Evolutionary conservation across 768 basidiomycete species (phyloP), one percentile per base, ranked within the genome.

Genomic region (Kwoniella sp.): DNA sequence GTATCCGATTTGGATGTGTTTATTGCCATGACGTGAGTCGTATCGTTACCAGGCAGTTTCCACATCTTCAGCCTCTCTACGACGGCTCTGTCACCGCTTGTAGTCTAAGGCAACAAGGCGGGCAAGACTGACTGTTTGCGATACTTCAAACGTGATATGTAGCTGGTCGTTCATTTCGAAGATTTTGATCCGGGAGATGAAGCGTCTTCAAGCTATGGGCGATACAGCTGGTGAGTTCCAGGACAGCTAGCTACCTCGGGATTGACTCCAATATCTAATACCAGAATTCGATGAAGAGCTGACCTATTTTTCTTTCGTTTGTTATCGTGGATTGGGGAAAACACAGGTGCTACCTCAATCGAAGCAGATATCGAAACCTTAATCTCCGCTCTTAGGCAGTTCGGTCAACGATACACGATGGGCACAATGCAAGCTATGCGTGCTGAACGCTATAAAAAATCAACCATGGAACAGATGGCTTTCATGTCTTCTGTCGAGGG

Each of bases 161-260:
- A 74, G 74, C 19, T 77, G 72, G 71, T 68, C 70, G 1, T 74
- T 72, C 60, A 58, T 72, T 2, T 52, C 67, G 36, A 74, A 74
- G 48, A 72, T 72, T 8, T 58, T 77, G 46, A 74, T 77, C 40
- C 19, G 75, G n/a, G 75, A 77, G 37, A 64, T 65, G 27, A 77
- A 77, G 66, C 55, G 75, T 1, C 60, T 77, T 44, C 65, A 69
- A 26, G 27, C 67, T 1, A 47, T 66, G 2, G 74, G 70, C 13
- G 61, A 73, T 58, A n/a, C 24, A 13, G 15, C 36, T 30, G 64
- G 73, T 74, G 46, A 58, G 70, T 64, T 24, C 13, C 7, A 33
- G 13, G 33, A 33, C 33, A 33, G n/a, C n/a, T n/a, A n/a, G n/a
- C n/a, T n/a, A n/a, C n/a, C n/a, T n/a, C n/a, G n/a, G n/a, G n/a